Percentiles rank a stretch among this genome's conserved stretches.
Conservation (phyloP, 78 protist species). For the Corallochytrium limacisporum region DNA sequence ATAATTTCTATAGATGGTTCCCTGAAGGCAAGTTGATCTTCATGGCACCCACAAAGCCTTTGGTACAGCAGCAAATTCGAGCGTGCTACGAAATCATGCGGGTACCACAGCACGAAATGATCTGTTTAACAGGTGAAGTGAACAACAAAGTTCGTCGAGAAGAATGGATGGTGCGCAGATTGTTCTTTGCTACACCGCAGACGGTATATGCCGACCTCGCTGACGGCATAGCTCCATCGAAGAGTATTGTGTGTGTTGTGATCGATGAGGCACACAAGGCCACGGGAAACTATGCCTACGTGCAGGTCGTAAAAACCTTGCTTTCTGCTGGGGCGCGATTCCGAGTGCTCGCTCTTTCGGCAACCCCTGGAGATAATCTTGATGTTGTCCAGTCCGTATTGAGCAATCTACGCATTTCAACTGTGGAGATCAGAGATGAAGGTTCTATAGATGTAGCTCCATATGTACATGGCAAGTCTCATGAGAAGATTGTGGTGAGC, state of each 20-base stretch:
- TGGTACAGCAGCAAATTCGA: slow-evolving; percentile 76
- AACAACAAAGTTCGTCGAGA: too few species aligned
- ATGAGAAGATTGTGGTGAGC: too few species aligned
- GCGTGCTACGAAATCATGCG: slow-evolving; percentile 55
- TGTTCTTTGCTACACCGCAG: slow-evolving; percentile 81
- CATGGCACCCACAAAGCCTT: slow-evolving; percentile 87
- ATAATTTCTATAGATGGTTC: slow-evolving; percentile 79
- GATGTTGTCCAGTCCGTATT: slow-evolving; percentile 34
- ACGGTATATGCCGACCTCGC: slow-evolving; percentile 44
- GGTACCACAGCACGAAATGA: slow-evolving; percentile 26
- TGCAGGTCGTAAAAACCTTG: slow-evolving; percentile 12
- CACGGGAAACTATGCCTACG: slow-evolving; percentile 55
- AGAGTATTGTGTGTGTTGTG: slow-evolving; percentile 27
- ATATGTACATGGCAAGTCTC: too few species aligned
- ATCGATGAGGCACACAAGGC: slow-evolving; percentile 82
- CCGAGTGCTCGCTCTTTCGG: slow-evolving; percentile 80
- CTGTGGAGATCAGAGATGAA: too few species aligned
- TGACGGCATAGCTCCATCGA: slow-evolving; percentile 15
- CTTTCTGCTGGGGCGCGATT: slow-evolving; percentile 6
- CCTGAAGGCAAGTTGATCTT: slow-evolving; percentile 75
- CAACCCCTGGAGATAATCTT: slow-evolving; percentile 82
- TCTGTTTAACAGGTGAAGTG: too few species aligned
- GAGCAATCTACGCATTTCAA: too few species aligned
- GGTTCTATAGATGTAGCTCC: too few species aligned
- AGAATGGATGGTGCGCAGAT: slow-evolving; percentile 45